Conservation (phyloP, 164 flowering plant genomes). For the Tinospora cordifolia region DNA sequence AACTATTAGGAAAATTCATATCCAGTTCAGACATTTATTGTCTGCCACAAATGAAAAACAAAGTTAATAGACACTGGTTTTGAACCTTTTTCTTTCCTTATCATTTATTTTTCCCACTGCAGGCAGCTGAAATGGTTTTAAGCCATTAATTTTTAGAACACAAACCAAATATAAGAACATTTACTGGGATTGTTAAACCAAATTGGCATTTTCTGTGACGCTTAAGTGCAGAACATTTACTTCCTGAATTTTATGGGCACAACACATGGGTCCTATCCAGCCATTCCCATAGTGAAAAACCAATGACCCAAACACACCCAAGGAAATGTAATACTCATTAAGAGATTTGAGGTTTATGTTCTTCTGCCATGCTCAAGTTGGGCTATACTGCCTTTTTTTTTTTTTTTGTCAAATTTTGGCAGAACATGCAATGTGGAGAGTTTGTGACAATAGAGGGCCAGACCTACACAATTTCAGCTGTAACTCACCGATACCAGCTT, state of each 20-base stretch:
- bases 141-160: not conserved
- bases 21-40: not conserved
- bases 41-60: not conserved
- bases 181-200: not conserved
- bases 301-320: not conserved
- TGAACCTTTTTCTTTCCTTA: not conserved
- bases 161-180: not conserved
- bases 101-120: not conserved
- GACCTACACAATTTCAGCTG: slow-evolving; percentile 72
- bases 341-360: not conserved
- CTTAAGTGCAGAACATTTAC: not conserved
- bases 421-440: slow-evolving; percentile 92
- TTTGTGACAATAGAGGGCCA: slow-evolving; percentile 84
- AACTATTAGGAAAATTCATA: not conserved
- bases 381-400: slow-evolving; percentile 4
- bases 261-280: not conserved
- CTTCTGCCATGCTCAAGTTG: not conserved
- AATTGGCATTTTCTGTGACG: not conserved
- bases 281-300: slow-evolving; percentile 9
- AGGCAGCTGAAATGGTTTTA: not conserved
- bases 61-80: not conserved
- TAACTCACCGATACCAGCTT: slow-evolving; percentile 84
- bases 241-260: not conserved
- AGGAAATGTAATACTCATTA: not conserved
- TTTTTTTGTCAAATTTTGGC: too few species aligned